Evolutionary conservation across 495 filamentous ascomycete genomes (phyloP).

Genomic region (Neurospora sp.): DNA sequence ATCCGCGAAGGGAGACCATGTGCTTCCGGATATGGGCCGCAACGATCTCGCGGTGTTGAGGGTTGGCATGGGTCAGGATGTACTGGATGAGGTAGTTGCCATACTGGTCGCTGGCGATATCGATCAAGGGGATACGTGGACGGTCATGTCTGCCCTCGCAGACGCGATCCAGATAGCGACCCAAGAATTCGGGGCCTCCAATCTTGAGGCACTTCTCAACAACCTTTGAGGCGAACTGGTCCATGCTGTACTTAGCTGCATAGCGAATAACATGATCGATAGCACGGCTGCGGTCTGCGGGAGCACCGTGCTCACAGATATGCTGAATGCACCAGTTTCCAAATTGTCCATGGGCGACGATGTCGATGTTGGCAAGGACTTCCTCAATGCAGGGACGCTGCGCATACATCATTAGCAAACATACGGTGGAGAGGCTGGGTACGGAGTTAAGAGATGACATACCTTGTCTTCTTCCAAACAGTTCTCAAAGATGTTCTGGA

Average conservation of each 20-base stretch:
- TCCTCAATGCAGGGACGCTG: slow-evolving; percentile 95
- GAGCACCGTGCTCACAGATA: slow-evolving; percentile 93
- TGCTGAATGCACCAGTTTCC: slow-evolving; percentile 99
- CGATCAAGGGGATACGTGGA: slow-evolving; percentile 92
- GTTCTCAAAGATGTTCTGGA: slow-evolving; percentile 99
- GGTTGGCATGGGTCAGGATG: slow-evolving; percentile 77
- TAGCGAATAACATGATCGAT: slow-evolving; percentile 90
- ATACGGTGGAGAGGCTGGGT: neutral
- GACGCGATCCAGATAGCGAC: slow-evolving; percentile 86
- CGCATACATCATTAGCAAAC: slow-evolving; percentile 24
- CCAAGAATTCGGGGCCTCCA: slow-evolving; percentile 78
- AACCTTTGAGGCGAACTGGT: slow-evolving; percentile 98
- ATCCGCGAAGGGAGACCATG: slow-evolving; percentile 97
- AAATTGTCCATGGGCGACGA: slow-evolving; percentile 96
- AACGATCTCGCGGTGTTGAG: slow-evolving; percentile 85
- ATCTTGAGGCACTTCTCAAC: slow-evolving; percentile 99
- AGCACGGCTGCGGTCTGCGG: slow-evolving; percentile 81
- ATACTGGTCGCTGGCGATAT: slow-evolving; percentile 97
- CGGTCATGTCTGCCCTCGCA: slow-evolving; percentile 85
- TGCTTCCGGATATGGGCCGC: slow-evolving; percentile 93
- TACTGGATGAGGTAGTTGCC: slow-evolving; percentile 98
- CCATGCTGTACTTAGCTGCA: slow-evolving; percentile 94
- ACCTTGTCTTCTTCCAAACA: slow-evolving; percentile 98
- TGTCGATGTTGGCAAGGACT: slow-evolving; percentile 84
- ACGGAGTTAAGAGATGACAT: slow-evolving; percentile 3